Evolutionary conservation across 441 rosid species (phyloP).

Genomic region (Gossypium lobatum): DNA sequence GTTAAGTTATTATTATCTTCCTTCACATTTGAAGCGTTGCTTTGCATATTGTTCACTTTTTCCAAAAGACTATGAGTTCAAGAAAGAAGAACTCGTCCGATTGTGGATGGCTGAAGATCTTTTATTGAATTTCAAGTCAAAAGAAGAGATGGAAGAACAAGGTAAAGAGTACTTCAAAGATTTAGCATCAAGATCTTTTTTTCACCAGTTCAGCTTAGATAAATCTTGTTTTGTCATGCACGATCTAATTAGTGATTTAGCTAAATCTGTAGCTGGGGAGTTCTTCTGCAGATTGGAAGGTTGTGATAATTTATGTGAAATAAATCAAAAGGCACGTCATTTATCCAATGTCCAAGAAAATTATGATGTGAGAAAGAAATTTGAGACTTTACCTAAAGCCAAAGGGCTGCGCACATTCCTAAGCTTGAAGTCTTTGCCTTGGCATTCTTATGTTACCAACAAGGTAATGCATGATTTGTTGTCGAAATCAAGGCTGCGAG

Average conservation of each 20-base stretch:
- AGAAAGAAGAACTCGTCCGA: background rate
- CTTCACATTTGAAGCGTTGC: conserved; percentile 3
- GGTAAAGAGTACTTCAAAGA: background rate
- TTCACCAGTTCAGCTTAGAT: background rate
- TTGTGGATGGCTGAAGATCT: conserved; percentile 11
- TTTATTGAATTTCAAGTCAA: background rate
- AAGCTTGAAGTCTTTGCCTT: background rate
- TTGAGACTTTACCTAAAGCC: background rate
- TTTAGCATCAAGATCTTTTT: background rate
- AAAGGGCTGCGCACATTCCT: conserved; percentile 10
- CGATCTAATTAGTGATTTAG: background rate
- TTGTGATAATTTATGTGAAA: background rate
- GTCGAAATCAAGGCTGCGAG: background rate
- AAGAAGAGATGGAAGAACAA: background rate
- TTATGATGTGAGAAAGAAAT: background rate
- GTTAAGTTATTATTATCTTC: conserved; percentile 10
- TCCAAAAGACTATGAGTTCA: background rate
- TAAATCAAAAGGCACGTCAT: background rate
- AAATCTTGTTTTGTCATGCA: conserved; percentile 8
- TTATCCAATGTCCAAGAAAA: background rate
- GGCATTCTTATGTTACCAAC: background rate
- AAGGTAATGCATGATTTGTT: background rate
- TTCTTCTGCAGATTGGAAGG: background rate
- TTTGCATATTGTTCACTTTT: conserved; percentile 6
- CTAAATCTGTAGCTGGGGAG: background rate